Evolutionary conservation across 139 green algal species (phyloP), one percentile per base, ranked within the genome.

Genomic region (Closterium sp.): DNA sequence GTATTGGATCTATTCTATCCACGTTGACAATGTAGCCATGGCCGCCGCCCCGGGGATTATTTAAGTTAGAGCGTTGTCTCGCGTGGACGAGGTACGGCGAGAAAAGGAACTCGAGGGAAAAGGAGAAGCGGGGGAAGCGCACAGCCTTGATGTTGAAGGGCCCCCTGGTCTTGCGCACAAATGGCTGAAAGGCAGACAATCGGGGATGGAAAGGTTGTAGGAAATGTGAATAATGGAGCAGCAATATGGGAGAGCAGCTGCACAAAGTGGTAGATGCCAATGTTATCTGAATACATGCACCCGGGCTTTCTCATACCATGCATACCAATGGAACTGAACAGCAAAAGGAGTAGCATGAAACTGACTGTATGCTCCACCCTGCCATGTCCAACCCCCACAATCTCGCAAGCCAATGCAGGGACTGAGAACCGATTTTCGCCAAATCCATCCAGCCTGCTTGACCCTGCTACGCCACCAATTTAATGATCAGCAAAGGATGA

Each of bases 11-110:
- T 30, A 87, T 87, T 87, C 28, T 87, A 31, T 87, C 85, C 28
- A 87, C 85, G 85, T 87, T 87, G 6, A 87, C 85, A 87, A 30
- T 30, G 85, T 87, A 87, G 85, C n/a, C n/a, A 31, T 87, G 85
- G 85, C 85, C 85, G 10, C 85, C 85, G 13, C 85, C 28, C 19
- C 85, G 28, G 10, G n/a, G 9, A 4, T 9, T 31, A 9, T 87
- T 30, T 17, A 17, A 32, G 10, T 27, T 28, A 17, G 28, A 5
- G 85, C 28, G 28, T 31, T 87, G n/a, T 34, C 28, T 30, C 21
- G 85, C 85, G 85, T 87, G 28, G 85, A 30, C 28, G 85, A 87
- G 85, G 85, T 87, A 87, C 13, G 85, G 28, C 10, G 85, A 87
- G 85, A 87, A 87, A 24, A 87, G 85, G 85, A 32, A 87, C 17